Base-by-base conservation (phyloP, 805 yeast genomes). In the Candida montana region DNA sequence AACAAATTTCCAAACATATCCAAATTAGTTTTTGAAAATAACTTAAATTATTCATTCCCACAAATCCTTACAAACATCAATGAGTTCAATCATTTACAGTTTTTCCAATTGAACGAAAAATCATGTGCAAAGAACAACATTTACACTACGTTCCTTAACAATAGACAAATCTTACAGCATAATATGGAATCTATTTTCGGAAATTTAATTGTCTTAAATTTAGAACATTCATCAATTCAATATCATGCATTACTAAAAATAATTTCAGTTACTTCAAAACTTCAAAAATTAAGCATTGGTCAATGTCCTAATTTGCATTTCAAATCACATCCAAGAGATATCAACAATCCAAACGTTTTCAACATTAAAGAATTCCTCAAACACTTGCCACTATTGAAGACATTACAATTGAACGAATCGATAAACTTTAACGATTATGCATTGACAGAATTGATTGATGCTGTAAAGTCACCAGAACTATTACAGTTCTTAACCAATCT, bases 151-250 rank as follows among this genome's bases (percentile, higher is more conserved):
- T 37, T 37, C 28, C 15, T 41, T 11, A 41, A 33, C 36, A 37
- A 41, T 24, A 41, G 37, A 18, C 35, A 41, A 17, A 41, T 41
- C 9, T 30, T 37, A 18, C 35, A 28, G 17, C 33, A 37, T 20
- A 41, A 41, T 29, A 41, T 41, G 11, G 31, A 37, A 19, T 37
- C 37, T 16, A 39, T 51, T 5, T 57, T 55, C 20, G 24, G 34
- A 2, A 28, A 42, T 5, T 26, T 57, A 5, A 34, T 35, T 2
- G 34, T 41, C 6, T 37, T 57, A 29, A 57, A 57, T 31, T 30
- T 57, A 10, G 50, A 56, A 1, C 55, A 55, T 9, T 52, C 59
- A 2, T 49, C 52, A 12, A 53, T 57, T 4, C 51, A 58, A 9
- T 51, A 41, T 34, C 48, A 40, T 13, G 57, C 55, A 3, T 27